Evolutionary conservation across 495 filamentous ascomycete genomes (phyloP), one percentile per base, ranked within the genome.

Genomic region (Talaromyces nanjingensis): DNA sequence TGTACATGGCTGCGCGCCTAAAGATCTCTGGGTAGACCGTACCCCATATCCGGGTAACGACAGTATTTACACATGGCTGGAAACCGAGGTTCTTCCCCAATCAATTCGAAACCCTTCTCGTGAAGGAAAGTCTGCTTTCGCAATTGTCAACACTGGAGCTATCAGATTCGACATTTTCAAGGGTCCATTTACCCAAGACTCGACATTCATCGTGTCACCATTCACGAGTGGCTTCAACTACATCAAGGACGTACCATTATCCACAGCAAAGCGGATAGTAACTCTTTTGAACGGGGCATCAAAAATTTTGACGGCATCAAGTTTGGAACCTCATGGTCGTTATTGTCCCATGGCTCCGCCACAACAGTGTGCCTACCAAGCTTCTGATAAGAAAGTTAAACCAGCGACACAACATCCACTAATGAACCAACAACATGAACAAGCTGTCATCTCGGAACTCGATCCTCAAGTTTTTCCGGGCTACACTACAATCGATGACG

Each of bases 81-180:
- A 90, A 70, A 78, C 85, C 7, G 74, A 87, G 37, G 86, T 97
- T 1, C 75, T 98, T 1, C 87, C 90, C 0, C 80, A 83, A 25
- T 73, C 84, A 22, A 74, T 91, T 49, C 70, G 70, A 65, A 84
- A 87, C 67, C 67, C 79, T 31, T 71, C 68, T 53, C 78, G 82
- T 7, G 69, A 65, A 14, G 76, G 81, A 14, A 77, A 76, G 22
- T 82, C 92, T 12, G 81, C 84, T 0, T 76, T 97, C 7, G 88
- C 87, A 8, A 83, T 98, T 65, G 76, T 88, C 29, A 98, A 98
- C 71, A 96, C 91, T 6, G 94, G 94, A 9, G 89, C 89, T 2
- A 86, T 98, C 63, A 89, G 94, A 55, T 98, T 97, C 71, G 94
- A 98, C 71, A 88, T 98, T 65, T 96, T 97, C 81, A 83, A 93